Percentiles rank a stretch among this genome's conserved stretches.
phyloP scores from a whole-genome alignment of 192 early-diverging fungal genomes.

The Coemansia sp. region DNA sequence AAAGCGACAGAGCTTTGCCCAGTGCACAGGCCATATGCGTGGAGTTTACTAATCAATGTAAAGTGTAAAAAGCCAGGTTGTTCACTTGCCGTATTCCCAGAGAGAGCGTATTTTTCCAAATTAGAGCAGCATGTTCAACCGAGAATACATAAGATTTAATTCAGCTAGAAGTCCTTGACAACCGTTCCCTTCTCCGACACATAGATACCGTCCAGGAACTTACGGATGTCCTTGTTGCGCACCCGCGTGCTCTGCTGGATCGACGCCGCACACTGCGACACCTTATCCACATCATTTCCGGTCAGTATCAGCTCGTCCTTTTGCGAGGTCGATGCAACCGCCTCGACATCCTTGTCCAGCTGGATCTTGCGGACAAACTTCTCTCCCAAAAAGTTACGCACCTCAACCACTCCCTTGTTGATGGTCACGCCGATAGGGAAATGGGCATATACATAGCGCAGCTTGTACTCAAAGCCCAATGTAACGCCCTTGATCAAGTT shows the following conservation, averaged over 20 bases:
- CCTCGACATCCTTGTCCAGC: conserved; percentile 82
- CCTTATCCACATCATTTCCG: conserved; percentile 92
- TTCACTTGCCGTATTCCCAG: too few species aligned
- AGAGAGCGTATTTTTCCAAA: too few species aligned
- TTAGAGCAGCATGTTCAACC: conserved; percentile 1
- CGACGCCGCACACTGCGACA: conserved; percentile 93
- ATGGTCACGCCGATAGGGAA: conserved; percentile 98
- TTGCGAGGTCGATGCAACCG: conserved; percentile 71
- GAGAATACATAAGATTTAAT: conserved; percentile 1
- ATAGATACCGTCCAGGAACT: conserved; percentile 98
- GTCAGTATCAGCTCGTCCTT: conserved; percentile 95
- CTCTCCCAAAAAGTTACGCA: conserved; percentile 99
- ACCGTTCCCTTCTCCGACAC: conserved; percentile 78
- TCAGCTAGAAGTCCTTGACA: conserved; percentile 55
- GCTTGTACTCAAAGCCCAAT: conserved; percentile 99
- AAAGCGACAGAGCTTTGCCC: too few species aligned
- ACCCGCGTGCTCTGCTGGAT: conserved; percentile 93
- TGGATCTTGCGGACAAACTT: conserved; percentile 82
- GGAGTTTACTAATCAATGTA: too few species aligned
- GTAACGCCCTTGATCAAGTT: conserved; percentile 99
- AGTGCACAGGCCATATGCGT: too few species aligned
- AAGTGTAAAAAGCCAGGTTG: too few species aligned
- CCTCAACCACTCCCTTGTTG: conserved; percentile 78
- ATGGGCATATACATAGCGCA: conserved; percentile 98
- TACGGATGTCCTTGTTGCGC: conserved; percentile 99